Evolutionary conservation across 2,329 filamentous ascomycete species (phyloP), one percentile per base, ranked within the genome.

Genomic region (Fusarium devonianum): DNA sequence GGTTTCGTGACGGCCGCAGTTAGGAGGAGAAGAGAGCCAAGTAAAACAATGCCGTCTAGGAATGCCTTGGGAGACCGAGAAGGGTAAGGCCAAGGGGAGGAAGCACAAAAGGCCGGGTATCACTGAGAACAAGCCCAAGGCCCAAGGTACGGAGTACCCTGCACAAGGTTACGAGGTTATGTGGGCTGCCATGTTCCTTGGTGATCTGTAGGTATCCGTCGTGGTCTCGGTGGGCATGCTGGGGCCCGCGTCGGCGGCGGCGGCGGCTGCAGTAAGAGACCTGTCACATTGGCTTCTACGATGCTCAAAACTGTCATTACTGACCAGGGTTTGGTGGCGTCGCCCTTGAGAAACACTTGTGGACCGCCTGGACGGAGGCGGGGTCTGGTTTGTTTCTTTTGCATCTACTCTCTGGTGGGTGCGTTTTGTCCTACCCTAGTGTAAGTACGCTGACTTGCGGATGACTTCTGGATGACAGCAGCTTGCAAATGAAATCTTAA

Each of bases 251-350:
- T n/a, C n/a, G n/a, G n/a, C n/a, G 56, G 58, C 65, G 62, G 44
- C 48, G 58, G 50, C 53, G 34, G 50, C 45, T 22, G 39, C 25
- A 46, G 44, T 42, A 62, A 39, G 47, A 70, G 69, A 71, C 69
- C 60, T 71, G 69, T 71, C 69, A 71, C 65, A 70, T 71, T 62
- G 56, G 30, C 50, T 51, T 51, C 56, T 64, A 61, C 68, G 61
- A 69, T 61, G 67, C 67, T 60, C 46, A 30, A 53, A 54, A 58
- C 52, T 59, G 59, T 54, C 60, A 63, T 57, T 62, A 42, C 56
- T 50, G 56, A 42, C 49, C 58, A 60, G 45, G 51, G 49, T 25
- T 58, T 53, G 29, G 59, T 65, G 62, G 62, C 60, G 62, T 57
- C 42, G 50, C 58, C 58, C 51, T 62, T 50, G 45, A 40, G 38